phyloP scores from a whole-genome alignment of 2,329 filamentous ascomycete species.

The Nigrograna mackinnonii region DNA sequence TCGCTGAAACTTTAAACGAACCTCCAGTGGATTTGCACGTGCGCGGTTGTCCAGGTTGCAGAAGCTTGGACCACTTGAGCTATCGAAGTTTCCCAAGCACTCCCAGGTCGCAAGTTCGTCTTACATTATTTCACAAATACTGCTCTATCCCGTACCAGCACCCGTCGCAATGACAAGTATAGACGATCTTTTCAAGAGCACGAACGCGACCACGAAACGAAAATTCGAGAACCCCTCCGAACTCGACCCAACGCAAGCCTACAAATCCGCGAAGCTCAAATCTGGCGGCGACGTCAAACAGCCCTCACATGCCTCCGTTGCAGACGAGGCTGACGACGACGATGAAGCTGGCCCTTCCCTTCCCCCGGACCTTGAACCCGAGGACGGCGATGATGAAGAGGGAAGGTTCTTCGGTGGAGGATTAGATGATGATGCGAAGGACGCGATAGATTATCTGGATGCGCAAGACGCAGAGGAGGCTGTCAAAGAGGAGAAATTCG shows the following conservation, averaged over 20 bases:
- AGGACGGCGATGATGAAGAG: slow-evolving; percentile 72
- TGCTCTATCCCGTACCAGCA: no score
- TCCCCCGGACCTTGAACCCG: slow-evolving; percentile 59
- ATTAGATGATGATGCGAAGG: slow-evolving; percentile 76
- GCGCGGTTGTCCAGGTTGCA: no score
- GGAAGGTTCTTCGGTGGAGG: slow-evolving; percentile 96
- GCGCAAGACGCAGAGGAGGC: slow-evolving; percentile 60
- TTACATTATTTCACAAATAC: no score
- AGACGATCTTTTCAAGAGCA: slow-evolving; percentile 66
- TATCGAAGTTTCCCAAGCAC: no score
- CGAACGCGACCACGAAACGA: slow-evolving; percentile 57
- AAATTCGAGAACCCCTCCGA: slow-evolving; percentile 61
- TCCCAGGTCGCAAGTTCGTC: no score
- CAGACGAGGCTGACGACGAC: slow-evolving; percentile 50
- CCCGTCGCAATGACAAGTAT: slow-evolving; percentile 65
- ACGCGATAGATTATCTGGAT: slow-evolving; percentile 88
- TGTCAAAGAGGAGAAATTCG: slow-evolving; percentile 73
- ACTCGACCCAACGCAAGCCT: slow-evolving; percentile 60
- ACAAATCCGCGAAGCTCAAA: slow-evolving; percentile 63
- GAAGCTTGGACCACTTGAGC: no score
- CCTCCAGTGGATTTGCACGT: no score
- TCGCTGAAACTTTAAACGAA: no score
- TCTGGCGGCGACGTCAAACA: slow-evolving; percentile 54
- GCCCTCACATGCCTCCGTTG: slow-evolving; percentile 50
- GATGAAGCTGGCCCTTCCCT: slow-evolving; percentile 57